phyloP scores from a whole-genome alignment of 176 grass and related monocot species.

The Triticum timopheevii region DNA sequence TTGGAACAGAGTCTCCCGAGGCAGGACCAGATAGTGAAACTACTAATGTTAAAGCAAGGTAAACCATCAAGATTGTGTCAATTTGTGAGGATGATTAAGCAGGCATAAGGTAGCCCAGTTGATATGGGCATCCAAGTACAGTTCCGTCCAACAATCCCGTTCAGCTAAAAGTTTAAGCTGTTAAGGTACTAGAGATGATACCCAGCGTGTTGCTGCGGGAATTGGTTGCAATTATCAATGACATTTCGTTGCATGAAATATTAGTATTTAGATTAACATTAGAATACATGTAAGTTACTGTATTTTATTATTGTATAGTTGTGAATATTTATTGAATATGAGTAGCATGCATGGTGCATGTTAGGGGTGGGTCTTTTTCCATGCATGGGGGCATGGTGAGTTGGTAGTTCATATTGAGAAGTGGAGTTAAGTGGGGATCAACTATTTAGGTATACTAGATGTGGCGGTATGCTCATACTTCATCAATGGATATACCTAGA shows the following conservation, averaged over 20 bases:
- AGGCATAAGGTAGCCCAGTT: background rate
- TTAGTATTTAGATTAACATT: background rate
- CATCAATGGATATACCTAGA: background rate
- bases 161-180: background rate
- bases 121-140: background rate
- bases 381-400: background rate
- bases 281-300: no score
- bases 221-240: background rate
- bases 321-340: background rate
- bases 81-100: conserved; percentile 5
- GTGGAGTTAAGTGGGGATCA: background rate
- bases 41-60: background rate
- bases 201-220: background rate
- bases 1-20: background rate
- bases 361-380: background rate
- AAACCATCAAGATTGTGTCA: background rate
- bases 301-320: no score
- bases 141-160: background rate
- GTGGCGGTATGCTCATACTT: background rate
- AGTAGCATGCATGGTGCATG: background rate
- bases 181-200: background rate
- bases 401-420: background rate
- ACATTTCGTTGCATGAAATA: background rate
- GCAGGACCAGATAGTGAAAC: background rate
- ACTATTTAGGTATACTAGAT: background rate